Evolutionary conservation across 805 yeast species (phyloP), one percentile per base, ranked within the genome.

Genomic region (Metschnikowia arizonensis): DNA sequence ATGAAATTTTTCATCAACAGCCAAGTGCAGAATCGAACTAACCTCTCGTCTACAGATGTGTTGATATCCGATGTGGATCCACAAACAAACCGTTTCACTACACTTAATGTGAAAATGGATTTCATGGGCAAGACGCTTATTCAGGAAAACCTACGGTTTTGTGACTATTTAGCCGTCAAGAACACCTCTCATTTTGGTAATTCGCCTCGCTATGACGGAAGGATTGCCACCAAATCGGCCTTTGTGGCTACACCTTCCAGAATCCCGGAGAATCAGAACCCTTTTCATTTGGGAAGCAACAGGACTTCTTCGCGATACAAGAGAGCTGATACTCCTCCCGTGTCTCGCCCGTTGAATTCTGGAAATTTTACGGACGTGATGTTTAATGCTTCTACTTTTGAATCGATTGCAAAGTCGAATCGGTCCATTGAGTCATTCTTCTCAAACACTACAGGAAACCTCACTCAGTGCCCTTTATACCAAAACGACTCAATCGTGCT

Each of bases 41-140:
- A 49, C 29, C 17, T 18, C 9, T 21, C 42, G 11, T 17, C 48
- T 8, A 44, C 45, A 1, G 40, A 43, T 7, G 55, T 56, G 12
- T 44, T 62, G 3, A 68, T 77, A 8, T 51, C 62, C 11, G 82
- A 77, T 48, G 74, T 76, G 26, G 69, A 78, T 52, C 9, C 50
- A 1, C 59, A 69, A 3, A 71, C 81, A 1, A 76, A 77, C 56
- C 66, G 61, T 50, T 77, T 59, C 54, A 75, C 82, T 8, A 74
- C 80, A 1, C 56, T 78, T 34, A 78, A 74, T 43, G 73, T 74
- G 10, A 63, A 65, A 30, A 59, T 76, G 7, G 65, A 64, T 38
- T 76, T 71, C 52, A 64, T 67, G 58, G 79, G 77, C 14, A 69
- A 71, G 34, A 57, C 60, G 21, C 56, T 76, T 6, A 53, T 64